These are phyloP conservation scores for Thoreauomyces humboldtii DNA, from an alignment of 192 early-diverging fungal species.

Conservation along the genomic window DNA sequence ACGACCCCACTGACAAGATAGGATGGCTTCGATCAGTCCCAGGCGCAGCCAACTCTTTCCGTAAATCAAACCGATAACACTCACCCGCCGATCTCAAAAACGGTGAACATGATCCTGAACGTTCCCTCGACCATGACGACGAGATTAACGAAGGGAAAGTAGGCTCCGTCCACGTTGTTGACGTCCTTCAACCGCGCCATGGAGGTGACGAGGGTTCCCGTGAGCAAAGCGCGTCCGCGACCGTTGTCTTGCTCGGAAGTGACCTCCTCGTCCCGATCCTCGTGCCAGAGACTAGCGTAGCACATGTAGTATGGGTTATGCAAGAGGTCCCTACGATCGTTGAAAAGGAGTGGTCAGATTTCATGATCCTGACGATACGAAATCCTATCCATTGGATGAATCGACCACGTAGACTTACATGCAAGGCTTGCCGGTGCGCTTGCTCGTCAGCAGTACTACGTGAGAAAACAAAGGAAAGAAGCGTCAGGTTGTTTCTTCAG, in stretches of 20 bases:
- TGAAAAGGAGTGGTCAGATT: no score
- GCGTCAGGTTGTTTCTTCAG: background rate
- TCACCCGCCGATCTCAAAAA: constrained; percentile 25
- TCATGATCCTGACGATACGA: no score
- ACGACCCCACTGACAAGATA: constrained; percentile 11
- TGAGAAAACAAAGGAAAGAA: background rate
- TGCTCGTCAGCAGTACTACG: background rate
- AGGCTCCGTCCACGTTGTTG: constrained; percentile 17
- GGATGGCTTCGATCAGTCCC: background rate
- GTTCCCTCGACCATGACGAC: constrained; percentile 12
- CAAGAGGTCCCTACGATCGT: background rate
- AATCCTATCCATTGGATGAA: no score
- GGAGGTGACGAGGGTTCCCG: constrained; percentile 13
- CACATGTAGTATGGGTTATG: constrained; percentile 25
- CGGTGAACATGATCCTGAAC: constrained; percentile 12
- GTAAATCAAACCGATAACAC: background rate
- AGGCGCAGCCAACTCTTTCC: no score
- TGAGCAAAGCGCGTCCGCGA: constrained; percentile 10
- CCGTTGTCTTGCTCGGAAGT: constrained; percentile 6
- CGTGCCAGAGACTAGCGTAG: constrained; percentile 15
- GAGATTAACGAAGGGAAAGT: constrained; percentile 11
- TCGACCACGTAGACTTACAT: constrained; percentile 16
- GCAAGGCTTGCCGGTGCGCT: background rate
- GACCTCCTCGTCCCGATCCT: constrained; percentile 13
- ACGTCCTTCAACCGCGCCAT: constrained; percentile 21